These are phyloP conservation scores for Excoecaria cochinchinensis DNA, from an alignment of 345 rosid genomes.

Conservation along the genomic window DNA sequence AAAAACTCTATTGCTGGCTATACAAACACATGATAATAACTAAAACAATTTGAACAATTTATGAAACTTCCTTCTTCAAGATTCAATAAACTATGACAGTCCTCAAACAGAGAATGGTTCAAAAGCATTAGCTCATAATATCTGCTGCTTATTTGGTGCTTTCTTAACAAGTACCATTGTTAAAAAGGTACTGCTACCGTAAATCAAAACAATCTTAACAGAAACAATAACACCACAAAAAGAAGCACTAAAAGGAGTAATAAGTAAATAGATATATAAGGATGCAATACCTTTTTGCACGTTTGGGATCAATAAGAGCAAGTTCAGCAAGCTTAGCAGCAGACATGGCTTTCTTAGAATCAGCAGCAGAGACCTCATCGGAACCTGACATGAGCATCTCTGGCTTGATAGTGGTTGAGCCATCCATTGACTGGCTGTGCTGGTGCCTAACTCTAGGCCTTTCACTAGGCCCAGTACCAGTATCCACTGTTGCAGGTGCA, in stretches of 20 bases:
- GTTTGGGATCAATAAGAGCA: slow-evolving; percentile 91
- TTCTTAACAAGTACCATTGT: background rate
- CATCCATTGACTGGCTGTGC: slow-evolving; percentile 92
- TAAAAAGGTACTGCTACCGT: background rate
- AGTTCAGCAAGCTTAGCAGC: slow-evolving; percentile 98
- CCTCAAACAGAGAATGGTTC: background rate
- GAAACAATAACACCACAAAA: background rate
- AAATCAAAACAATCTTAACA: background rate
- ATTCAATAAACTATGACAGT: background rate
- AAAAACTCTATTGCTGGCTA: background rate
- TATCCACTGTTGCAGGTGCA: slow-evolving; percentile 32
- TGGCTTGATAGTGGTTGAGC: slow-evolving; percentile 62
- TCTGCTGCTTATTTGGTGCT: background rate
- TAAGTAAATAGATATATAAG: background rate
- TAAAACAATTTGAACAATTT: background rate
- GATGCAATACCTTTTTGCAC: slow-evolving; percentile 78
- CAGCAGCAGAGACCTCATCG: slow-evolving; percentile 52
- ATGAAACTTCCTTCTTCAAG: background rate
- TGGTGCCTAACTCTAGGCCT: slow-evolving; percentile 91
- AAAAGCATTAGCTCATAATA: background rate
- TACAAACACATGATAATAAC: background rate
- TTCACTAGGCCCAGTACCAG: slow-evolving; percentile 44
- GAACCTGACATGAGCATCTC: slow-evolving; percentile 79
- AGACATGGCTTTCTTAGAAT: slow-evolving; percentile 81
- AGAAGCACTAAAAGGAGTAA: background rate